Evolutionary conservation across 768 basidiomycete species (phyloP).

Genomic region (Suillus lakei): DNA sequence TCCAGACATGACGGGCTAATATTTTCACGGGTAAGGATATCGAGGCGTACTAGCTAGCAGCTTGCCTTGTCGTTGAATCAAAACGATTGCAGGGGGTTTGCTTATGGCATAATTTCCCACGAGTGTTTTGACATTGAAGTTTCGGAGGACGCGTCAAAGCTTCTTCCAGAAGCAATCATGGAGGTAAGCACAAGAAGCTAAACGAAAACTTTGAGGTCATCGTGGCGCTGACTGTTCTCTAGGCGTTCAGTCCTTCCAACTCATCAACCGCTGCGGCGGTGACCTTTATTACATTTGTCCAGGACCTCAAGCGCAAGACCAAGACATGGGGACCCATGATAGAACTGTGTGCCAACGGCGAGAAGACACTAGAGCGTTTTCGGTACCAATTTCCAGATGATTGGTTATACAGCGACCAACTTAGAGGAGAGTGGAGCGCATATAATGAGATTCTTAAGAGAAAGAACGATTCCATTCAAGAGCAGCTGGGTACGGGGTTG

Average conservation of each 20-base stretch:
- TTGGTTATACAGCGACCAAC: slow-evolving; percentile 98
- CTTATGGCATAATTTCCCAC: slow-evolving; percentile 32
- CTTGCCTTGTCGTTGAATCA: neutral
- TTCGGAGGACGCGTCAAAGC: slow-evolving; percentile 22
- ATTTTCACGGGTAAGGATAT: slow-evolving; percentile 11
- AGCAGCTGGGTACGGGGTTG: slow-evolving; percentile 80
- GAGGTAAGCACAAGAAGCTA: slow-evolving; percentile 24
- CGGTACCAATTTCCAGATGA: slow-evolving; percentile 96
- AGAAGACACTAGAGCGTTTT: slow-evolving; percentile 97
- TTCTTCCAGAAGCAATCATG: slow-evolving; percentile 30
- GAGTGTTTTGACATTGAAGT: slow-evolving; percentile 2
- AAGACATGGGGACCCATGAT: slow-evolving; percentile 97
- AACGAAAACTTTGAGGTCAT: neutral
- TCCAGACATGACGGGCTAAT: slow-evolving; percentile 72
- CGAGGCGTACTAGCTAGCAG: neutral
- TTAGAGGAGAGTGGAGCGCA: slow-evolving; percentile 97
- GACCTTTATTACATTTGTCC: slow-evolving; percentile 98
- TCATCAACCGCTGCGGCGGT: slow-evolving; percentile 98
- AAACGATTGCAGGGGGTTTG: slow-evolving; percentile 11
- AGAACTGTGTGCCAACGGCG: slow-evolving; percentile 90
- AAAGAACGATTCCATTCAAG: slow-evolving; percentile 98
- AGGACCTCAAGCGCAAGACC: slow-evolving; percentile 97
- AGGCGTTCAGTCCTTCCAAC: slow-evolving; percentile 77
- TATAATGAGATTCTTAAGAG: slow-evolving; percentile 97
- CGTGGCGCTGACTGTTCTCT: neutral